Evolutionary conservation across 2,329 filamentous ascomycete genomes (phyloP).

Genomic region (Fusarium hainanense): DNA sequence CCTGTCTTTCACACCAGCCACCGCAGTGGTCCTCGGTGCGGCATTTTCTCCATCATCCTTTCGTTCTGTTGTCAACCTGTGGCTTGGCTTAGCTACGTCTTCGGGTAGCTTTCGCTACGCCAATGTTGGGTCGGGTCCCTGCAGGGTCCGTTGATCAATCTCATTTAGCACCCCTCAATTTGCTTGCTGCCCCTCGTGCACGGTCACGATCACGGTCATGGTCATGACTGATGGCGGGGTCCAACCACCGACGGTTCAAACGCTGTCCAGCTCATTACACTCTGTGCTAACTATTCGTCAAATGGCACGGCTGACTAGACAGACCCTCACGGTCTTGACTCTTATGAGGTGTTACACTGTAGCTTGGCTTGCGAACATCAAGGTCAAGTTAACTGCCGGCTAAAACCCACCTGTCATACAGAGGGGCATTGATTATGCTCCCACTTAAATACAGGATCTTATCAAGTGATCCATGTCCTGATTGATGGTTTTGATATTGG

Average conservation of each 20-base stretch:
- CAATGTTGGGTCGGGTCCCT: slow-evolving; percentile 15
- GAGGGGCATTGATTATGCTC: neutral
- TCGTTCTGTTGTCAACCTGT: slow-evolving; percentile 7
- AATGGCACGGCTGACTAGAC: neutral
- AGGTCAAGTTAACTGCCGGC: neutral
- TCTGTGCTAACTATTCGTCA: neutral
- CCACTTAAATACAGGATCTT: slow-evolving; percentile 17
- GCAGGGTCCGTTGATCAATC: slow-evolving; percentile 43
- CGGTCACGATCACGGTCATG: slow-evolving; percentile 14
- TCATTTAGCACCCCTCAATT: slow-evolving; percentile 35
- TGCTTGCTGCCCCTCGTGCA: slow-evolving; percentile 31
- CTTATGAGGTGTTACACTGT: slow-evolving; percentile 1
- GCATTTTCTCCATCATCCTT: slow-evolving; percentile 30
- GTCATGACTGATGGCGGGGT: slow-evolving; percentile 29
- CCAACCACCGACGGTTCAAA: slow-evolving; percentile 3
- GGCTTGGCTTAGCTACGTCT: slow-evolving; percentile 10
- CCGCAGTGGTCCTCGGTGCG: slow-evolving; percentile 20
- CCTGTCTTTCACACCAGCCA: slow-evolving; percentile 17
- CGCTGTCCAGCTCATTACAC: neutral
- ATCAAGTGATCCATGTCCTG: slow-evolving; percentile 8
- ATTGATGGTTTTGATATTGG: slow-evolving; percentile 26
- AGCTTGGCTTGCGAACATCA: neutral
- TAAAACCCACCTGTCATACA: slow-evolving; percentile 3
- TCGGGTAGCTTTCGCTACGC: slow-evolving; percentile 16
- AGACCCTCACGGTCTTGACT: neutral